Conservation (phyloP, 2,329 filamentous ascomycete genomes). For the Cladosporium austrohemisphaericum region DNA sequence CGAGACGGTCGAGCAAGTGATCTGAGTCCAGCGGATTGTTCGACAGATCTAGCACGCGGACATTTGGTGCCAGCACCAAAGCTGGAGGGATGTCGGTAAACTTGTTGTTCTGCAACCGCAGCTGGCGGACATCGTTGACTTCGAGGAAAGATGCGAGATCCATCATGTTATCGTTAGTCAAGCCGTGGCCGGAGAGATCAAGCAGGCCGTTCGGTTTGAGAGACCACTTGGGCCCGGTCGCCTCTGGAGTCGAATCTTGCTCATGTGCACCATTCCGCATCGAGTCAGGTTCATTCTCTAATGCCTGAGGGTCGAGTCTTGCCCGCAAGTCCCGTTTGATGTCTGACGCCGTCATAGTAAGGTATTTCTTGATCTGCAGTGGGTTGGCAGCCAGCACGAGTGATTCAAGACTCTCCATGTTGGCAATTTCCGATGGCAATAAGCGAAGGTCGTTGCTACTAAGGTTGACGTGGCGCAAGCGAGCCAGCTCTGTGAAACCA, state of each 20-base stretch:
- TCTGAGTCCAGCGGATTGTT: constrained; percentile 49
- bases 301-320: constrained; percentile 57
- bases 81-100: constrained; percentile 66
- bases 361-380: constrained; percentile 72
- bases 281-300: constrained; percentile 36
- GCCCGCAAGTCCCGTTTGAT: constrained; percentile 70
- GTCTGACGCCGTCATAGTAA: constrained; percentile 74
- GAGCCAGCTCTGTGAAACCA: constrained; percentile 65
- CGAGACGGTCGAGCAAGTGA: constrained; percentile 58
- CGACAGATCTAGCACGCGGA: constrained; percentile 52
- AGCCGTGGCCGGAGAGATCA: constrained; percentile 38
- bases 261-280: constrained; percentile 40
- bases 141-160: constrained; percentile 43
- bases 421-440: constrained; percentile 70
- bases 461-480: constrained; percentile 74
- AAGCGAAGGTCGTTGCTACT: constrained; percentile 77
- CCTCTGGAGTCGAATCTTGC: constrained; percentile 19
- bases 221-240: constrained; percentile 28
- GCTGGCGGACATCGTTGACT: constrained; percentile 47
- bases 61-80: constrained; percentile 64
- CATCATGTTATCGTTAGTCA: constrained; percentile 38
- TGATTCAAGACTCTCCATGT: constrained; percentile 73
- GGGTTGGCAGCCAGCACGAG: constrained; percentile 86
- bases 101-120: constrained; percentile 74
- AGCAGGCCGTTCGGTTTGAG: constrained; percentile 35